Evolutionary conservation across 2,329 filamentous ascomycete genomes (phyloP).

Genomic region (Tympanopsis confertula): DNA sequence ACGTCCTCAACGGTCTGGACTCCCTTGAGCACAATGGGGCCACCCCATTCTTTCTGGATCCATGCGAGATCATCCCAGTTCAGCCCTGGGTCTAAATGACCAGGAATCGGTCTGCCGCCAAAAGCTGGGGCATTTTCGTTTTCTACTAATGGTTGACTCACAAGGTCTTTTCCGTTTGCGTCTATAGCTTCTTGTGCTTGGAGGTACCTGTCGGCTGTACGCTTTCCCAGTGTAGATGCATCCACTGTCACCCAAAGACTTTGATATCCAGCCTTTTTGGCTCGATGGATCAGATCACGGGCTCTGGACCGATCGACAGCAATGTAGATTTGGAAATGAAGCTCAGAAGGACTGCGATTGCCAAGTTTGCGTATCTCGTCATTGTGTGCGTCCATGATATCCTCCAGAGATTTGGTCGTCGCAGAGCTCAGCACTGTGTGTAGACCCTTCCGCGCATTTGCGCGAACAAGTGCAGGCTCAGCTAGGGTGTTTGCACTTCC

Average conservation of each 20-base stretch:
- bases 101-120: too few relatives aligned
- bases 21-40: slow-evolving; percentile 18
- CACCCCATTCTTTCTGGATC: slow-evolving; percentile 13
- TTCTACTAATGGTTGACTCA: slow-evolving; percentile 24
- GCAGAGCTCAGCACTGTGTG: slow-evolving; percentile 6
- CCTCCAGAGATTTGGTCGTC: slow-evolving; percentile 1
- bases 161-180: too few relatives aligned
- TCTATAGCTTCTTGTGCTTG: slow-evolving; percentile 8
- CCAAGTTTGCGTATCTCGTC: too few relatives aligned
- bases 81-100: too few relatives aligned
- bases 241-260: slow-evolving; percentile 13
- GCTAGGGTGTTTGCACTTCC: slow-evolving; percentile 2
- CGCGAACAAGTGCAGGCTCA: slow-evolving; percentile 2
- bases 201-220: slow-evolving; percentile 9
- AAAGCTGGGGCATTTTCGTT: slow-evolving; percentile 19
- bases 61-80: slow-evolving; percentile 13
- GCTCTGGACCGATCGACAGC: slow-evolving; percentile 1
- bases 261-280: slow-evolving; percentile 3
- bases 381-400: slow-evolving; percentile 1
- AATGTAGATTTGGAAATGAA: slow-evolving; percentile 5
- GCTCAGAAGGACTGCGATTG: slow-evolving; percentile 4
- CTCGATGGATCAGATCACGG: slow-evolving; percentile 1
- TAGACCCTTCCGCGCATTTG: slow-evolving; percentile 2
- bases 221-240: slow-evolving; percentile 18
- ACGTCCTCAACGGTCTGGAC: slow-evolving; percentile 18